Conservation (phyloP, 2,329 filamentous ascomycete genomes). For the Aspergillus uvarum region DNA sequence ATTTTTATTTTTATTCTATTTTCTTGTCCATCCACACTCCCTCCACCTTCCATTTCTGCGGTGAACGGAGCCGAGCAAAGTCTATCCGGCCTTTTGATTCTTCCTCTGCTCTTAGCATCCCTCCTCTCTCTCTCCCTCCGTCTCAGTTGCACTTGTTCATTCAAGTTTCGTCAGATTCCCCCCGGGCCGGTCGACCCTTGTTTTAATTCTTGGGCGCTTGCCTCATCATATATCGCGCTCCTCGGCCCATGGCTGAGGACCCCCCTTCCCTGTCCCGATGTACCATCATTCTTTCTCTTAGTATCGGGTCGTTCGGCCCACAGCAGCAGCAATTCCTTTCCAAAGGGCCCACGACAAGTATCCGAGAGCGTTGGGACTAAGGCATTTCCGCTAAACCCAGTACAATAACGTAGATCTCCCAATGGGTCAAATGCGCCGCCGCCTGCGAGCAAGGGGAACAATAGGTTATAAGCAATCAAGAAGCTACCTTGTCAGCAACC, state of each 20-base stretch:
- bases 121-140: not conserved
- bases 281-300: slow-evolving; percentile 6
- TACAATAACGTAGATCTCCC: slow-evolving; percentile 6
- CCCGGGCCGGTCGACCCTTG: not conserved
- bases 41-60: slow-evolving; percentile 7
- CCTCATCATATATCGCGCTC: not conserved
- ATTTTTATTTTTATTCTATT: not conserved
- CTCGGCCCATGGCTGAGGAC: not conserved
- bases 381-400: slow-evolving; percentile 3
- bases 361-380: not conserved
- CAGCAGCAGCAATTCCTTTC: not conserved
- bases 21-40: slow-evolving; percentile 8
- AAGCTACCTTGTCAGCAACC: not conserved
- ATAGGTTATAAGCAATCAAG: slow-evolving; percentile 1
- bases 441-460: slow-evolving; percentile 7
- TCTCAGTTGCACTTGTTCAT: slow-evolving; percentile 9
- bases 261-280: not conserved
- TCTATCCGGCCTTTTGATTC: not conserved
- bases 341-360: not conserved
- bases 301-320: slow-evolving; percentile 8
- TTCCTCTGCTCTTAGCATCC: slow-evolving; percentile 4
- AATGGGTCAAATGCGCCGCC: slow-evolving; percentile 7
- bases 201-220: not conserved
- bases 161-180: not conserved
- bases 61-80: not conserved